Conservation (phyloP, 305 asterid genomes). For the Withania somnifera region DNA sequence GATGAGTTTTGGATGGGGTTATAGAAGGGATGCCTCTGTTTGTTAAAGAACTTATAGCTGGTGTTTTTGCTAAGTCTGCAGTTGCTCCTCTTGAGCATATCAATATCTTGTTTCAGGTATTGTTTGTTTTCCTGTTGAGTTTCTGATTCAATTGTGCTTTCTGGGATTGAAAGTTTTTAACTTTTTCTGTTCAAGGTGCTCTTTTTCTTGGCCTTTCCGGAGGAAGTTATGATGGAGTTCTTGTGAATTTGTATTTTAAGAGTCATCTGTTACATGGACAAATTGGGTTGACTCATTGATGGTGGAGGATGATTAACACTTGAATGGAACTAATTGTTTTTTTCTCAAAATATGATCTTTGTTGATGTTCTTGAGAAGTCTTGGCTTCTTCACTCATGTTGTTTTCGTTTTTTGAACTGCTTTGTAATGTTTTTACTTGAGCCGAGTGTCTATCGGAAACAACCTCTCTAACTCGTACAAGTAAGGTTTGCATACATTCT, state of each 20-base stretch:
- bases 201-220: background rate
- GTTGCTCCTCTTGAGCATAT: constrained; percentile 96
- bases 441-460: no score
- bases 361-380: background rate
- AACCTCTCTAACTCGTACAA: no score
- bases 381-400: no score
- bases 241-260: background rate
- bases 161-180: background rate
- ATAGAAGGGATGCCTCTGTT: constrained; percentile 54
- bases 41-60: constrained; percentile 78
- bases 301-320: background rate
- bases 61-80: constrained; percentile 77
- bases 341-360: background rate
- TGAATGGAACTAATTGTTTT: background rate
- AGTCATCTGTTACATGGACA: background rate
- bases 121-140: background rate
- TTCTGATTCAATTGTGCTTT: background rate
- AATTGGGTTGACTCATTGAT: background rate
- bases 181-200: background rate
- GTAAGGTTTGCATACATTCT: no score
- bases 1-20: constrained; percentile 28
- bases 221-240: no score
- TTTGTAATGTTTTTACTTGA: no score
- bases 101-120: constrained; percentile 90
- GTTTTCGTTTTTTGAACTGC: no score